Evolutionary conservation across 805 yeast genomes (phyloP).

Genomic region (Kuraishia cidri): DNA sequence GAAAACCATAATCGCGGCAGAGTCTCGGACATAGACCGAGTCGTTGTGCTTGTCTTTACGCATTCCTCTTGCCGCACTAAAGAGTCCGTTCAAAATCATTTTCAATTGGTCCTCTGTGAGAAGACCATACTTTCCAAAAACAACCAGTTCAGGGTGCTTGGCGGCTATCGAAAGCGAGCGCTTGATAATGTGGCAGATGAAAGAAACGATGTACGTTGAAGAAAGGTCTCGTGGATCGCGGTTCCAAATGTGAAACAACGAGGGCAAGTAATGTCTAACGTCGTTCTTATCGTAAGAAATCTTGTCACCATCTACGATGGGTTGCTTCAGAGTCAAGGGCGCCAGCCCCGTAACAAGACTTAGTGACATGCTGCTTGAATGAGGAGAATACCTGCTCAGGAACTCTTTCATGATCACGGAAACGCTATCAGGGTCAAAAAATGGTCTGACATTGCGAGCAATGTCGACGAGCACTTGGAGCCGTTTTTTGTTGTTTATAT

Average conservation of each 20-base stretch:
- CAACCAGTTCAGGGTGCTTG: conserved; percentile 17
- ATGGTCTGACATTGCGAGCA: conserved; percentile 44
- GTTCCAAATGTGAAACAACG: conserved; percentile 72
- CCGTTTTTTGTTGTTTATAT: conserved; percentile 37
- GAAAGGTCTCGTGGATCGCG: too few species aligned
- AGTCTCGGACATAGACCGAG: conserved; percentile 22
- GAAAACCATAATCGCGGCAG: conserved; percentile 46
- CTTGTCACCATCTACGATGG: conserved; percentile 9
- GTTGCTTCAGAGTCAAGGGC: conserved; percentile 32
- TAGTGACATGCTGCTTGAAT: too few species aligned
- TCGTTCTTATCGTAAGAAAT: conserved; percentile 14
- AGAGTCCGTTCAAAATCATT: neutral
- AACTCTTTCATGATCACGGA: conserved; percentile 41
- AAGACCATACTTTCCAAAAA: conserved; percentile 49
- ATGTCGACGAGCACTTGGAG: conserved; percentile 39
- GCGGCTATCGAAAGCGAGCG: too few species aligned
- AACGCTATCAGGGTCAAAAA: conserved; percentile 39
- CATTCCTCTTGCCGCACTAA: neutral
- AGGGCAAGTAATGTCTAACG: conserved; percentile 43
- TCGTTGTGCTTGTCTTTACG: conserved; percentile 7
- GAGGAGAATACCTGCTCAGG: conserved; percentile 42
- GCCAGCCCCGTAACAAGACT: conserved; percentile 45
- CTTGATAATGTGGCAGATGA: too few species aligned
- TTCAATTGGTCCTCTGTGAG: conserved; percentile 51
- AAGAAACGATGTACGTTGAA: too few species aligned